A percentile compares a stretch with the other conserved stretches of the same genome.
phyloP scores from a whole-genome alignment of 805 yeast species.

The Wickerhamiella kazuoi region DNA sequence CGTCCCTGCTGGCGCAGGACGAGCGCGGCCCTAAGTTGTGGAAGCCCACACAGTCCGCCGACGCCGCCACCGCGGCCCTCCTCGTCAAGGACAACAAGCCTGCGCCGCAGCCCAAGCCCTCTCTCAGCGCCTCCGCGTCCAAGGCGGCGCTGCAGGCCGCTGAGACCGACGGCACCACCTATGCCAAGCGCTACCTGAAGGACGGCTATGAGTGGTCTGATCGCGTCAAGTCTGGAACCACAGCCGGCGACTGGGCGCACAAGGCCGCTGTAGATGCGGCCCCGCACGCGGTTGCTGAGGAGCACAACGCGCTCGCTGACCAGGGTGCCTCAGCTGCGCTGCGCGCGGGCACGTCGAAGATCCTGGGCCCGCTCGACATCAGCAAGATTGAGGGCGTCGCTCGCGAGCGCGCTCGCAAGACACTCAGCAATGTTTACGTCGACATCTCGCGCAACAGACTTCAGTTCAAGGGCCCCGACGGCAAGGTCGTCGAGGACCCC shows the following conservation, averaged over 20 bases:
- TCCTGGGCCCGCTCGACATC: constrained; percentile 10
- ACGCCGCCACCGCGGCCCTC: constrained; percentile 41
- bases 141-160: constrained; percentile 20
- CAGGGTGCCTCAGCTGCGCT: constrained; percentile 6
- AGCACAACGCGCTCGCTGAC: constrained; percentile 3
- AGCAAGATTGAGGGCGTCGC: constrained; percentile 18
- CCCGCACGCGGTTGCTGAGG: constrained; percentile 5
- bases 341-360: constrained; percentile 2
- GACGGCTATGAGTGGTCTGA: constrained; percentile 22
- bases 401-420: constrained; percentile 17
- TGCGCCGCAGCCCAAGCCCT: constrained; percentile 5
- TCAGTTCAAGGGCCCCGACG: constrained; percentile 11
- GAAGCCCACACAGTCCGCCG: constrained; percentile 25
- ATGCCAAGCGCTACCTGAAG: constrained; percentile 19
- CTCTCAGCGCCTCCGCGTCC: constrained; percentile 13
- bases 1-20: constrained; percentile 21
- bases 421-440: constrained; percentile 15
- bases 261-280: constrained; percentile 1
- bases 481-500: constrained; percentile 9
- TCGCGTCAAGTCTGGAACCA: constrained; percentile 2
- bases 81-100: constrained; percentile 16
- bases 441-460: constrained; percentile 9
- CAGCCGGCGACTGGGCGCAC: constrained; percentile 9
- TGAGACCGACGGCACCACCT: constrained; percentile 17
- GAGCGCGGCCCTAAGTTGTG: constrained; percentile 18